Percentiles rank a stretch among this genome's conserved stretches.
Evolutionary conservation across 2,329 filamentous ascomycete genomes (phyloP).

Genomic region (Xylaria sp.): DNA sequence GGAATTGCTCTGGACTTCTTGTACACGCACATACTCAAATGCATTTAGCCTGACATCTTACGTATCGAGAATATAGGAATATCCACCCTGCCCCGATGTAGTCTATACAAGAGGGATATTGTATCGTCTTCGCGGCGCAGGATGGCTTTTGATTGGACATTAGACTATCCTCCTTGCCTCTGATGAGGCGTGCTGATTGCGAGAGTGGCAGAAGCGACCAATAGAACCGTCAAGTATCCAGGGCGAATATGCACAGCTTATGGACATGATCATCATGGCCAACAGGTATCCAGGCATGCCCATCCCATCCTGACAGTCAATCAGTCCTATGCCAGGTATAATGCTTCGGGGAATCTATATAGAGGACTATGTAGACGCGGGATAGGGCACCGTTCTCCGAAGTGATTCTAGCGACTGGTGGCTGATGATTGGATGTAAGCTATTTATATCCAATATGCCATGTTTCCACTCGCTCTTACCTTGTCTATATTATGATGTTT

Average conservation of each 20-base stretch:
- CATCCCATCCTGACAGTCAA: too few species aligned
- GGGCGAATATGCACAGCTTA: not conserved
- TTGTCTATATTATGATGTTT: not conserved
- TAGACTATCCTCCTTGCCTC: not conserved
- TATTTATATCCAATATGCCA: not conserved
- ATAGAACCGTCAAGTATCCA: not conserved
- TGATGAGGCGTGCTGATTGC: not conserved
- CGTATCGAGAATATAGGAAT: not conserved
- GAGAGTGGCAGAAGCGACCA: not conserved
- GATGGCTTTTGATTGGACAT: not conserved
- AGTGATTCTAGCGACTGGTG: not conserved
- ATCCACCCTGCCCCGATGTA: not conserved
- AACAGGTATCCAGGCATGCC: too few species aligned
- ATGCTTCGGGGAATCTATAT: not conserved
- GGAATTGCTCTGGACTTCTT: too few species aligned
- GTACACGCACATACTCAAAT: too few species aligned
- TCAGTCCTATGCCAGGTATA: not conserved
- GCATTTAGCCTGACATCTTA: too few species aligned
- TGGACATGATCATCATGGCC: not conserved
- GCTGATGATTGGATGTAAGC: not conserved
- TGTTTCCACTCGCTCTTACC: not conserved
- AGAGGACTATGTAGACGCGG: not conserved
- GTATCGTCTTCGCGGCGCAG: not conserved
- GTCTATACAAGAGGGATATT: too few species aligned
- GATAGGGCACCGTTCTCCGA: not conserved